A percentile compares a stretch with the other conserved stretches of the same genome.
Evolutionary conservation across 2,329 filamentous ascomycete genomes (phyloP).

Genomic region (Sporothrix euskadiensis): DNA sequence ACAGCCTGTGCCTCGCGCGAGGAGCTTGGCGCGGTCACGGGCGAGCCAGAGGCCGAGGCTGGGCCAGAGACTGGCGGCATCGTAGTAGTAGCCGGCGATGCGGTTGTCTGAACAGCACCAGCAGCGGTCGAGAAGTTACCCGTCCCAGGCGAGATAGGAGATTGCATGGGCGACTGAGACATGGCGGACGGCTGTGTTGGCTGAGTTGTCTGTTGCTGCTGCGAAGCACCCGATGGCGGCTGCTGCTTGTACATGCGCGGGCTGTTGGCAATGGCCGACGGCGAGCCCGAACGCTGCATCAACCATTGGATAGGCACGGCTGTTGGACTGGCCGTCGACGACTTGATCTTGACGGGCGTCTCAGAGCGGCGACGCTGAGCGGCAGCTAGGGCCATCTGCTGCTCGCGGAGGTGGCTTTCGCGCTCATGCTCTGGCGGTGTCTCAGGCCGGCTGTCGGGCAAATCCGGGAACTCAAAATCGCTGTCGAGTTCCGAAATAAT

Average conservation of each 20-base stretch:
- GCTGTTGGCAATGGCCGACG: conserved; percentile 38
- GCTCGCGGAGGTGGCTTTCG: conserved; percentile 39
- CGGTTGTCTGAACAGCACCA: not conserved
- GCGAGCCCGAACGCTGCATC: conserved; percentile 50
- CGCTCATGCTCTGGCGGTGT: conserved; percentile 54
- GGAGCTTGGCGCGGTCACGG: not conserved
- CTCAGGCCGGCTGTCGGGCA: conserved; percentile 62
- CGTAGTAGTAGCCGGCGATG: not conserved
- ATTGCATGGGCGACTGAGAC: not conserved
- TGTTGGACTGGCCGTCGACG: conserved; percentile 52
- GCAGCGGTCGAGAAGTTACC: not conserved
- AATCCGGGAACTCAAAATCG: conserved; percentile 49
- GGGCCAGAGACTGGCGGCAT: not conserved
- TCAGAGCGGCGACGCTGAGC: conserved; percentile 48
- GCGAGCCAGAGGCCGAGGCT: not conserved
- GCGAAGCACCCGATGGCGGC: not conserved
- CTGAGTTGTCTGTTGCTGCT: not conserved
- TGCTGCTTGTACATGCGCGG: conserved; percentile 11
- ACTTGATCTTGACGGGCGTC: conserved; percentile 51
- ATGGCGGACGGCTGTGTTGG: conserved; percentile 9
- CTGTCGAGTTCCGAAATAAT: conserved; percentile 33
- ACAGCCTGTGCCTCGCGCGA: not conserved
- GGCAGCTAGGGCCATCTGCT: conserved; percentile 42
- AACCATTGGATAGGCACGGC: conserved; percentile 59
- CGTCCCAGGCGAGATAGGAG: not conserved